Percentiles rank a stretch among this genome's conserved stretches.
Conservation (phyloP, 106 monocot species). For the Ottelia alismoides region DNA sequence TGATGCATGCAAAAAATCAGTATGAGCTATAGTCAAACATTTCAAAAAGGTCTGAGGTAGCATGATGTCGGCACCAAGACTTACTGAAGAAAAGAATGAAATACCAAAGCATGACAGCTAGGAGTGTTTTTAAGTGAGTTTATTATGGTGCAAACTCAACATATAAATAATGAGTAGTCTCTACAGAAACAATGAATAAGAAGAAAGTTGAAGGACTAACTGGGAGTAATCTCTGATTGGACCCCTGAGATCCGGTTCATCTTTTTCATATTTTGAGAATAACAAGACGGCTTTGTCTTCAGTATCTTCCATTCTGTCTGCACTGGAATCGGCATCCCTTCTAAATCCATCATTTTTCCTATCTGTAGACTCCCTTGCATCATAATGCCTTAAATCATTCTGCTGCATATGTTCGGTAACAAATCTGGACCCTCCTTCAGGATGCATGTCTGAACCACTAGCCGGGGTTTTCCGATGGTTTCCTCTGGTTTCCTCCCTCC, state of each 20-base stretch:
- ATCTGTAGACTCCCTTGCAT: too few species aligned
- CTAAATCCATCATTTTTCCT: slow-evolving; percentile 22
- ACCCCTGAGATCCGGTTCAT: slow-evolving; percentile 54
- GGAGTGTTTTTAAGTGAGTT: not conserved
- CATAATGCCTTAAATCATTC: too few species aligned
- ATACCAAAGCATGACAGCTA: not conserved
- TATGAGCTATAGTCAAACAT: not conserved
- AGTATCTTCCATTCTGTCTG: slow-evolving; percentile 32
- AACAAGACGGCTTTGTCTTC: slow-evolving; percentile 41
- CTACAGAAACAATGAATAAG: not conserved
- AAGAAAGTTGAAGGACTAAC: slow-evolving; percentile 33
- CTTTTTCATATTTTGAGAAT: slow-evolving; percentile 79
- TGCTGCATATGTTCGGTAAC: too few species aligned
- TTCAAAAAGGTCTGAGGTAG: too few species aligned
- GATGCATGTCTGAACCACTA: too few species aligned
- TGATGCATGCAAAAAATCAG: slow-evolving; percentile 12
- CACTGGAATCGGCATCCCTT: slow-evolving; percentile 17
- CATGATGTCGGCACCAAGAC: too few species aligned
- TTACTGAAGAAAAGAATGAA: not conserved
- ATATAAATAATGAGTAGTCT: not conserved
- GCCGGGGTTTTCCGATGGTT: too few species aligned
- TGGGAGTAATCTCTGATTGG: slow-evolving; percentile 56
- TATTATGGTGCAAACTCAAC: not conserved
- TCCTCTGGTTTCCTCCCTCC: too few species aligned
- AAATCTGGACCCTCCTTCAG: too few species aligned